Base-by-base conservation (phyloP, 768 basidiomycete genomes). In the Crassisporium funariophilum region DNA sequence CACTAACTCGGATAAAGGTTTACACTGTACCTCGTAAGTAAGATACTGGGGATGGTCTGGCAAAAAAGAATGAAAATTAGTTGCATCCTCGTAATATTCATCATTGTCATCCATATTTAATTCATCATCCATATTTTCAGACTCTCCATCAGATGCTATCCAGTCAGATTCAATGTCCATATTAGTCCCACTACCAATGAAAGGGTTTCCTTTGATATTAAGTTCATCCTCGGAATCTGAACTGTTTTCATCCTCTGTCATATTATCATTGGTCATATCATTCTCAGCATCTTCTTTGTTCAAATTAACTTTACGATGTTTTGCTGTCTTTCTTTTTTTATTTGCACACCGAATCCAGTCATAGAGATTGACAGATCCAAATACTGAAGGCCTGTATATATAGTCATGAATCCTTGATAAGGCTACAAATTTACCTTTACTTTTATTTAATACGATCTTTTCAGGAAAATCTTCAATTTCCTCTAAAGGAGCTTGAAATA, bases 321-420 rank as follows among this genome's bases (percentile, higher is more conserved):
- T 16, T 33, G 36, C 38, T 29, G 40, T 27, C 23, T 44, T 34
- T 45, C 51, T 50, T 42, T 31, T 52, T 27, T 49, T 49, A 23
- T 47, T 44, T 34, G 47, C 55, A 16, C 46, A 22, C 29, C 47
- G 19, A 21, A 61, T 46, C 63, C 60, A 65, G 16, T 65, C 58
- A 61, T 59, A 65, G 16, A 66, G 35, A 40, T 35, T 50, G 36
- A 62, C 38, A 27, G 46, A 9, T 6, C 54, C 40, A 29, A 55
- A 47, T 11, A 40, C 23, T 9, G 7, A 15, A 16, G 64, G 55
- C 13, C 64, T 38, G 42, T 50, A 62, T 15, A 57, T 59, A 42
- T 67, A 67, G 38, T 66, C 63, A 48, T 57, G 42, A 10, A 64
- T 55, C 35, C 38, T 44, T 4, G 61, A 59, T 24, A 56, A 39